These are phyloP conservation scores for Pachysandra terminalis DNA, from an alignment of 164 flowering plant species.

Conservation along the genomic window DNA sequence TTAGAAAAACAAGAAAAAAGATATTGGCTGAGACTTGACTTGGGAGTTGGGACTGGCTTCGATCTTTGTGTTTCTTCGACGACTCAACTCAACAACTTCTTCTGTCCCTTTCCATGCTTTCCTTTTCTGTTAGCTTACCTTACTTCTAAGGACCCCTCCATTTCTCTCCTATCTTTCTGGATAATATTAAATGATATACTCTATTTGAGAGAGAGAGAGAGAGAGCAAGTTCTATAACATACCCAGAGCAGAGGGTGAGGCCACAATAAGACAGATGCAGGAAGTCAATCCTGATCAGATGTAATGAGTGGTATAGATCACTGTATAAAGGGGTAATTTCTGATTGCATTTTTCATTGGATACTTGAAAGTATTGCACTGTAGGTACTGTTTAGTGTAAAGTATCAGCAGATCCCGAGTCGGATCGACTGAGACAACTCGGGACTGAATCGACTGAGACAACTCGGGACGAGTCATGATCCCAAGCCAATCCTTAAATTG, in stretches of 20 bases:
- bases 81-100: neutral
- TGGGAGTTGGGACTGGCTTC: neutral
- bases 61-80: neutral
- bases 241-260: too few relatives aligned
- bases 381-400: neutral
- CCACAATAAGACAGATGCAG: neutral
- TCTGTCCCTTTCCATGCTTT: neutral
- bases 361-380: neutral
- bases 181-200: neutral
- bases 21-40: neutral
- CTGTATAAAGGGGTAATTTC: neutral
- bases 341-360: neutral
- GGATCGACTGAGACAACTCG: too few relatives aligned
- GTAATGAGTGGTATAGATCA: neutral
- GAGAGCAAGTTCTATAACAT: too few relatives aligned
- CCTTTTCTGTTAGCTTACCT: neutral
- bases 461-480: too few relatives aligned
- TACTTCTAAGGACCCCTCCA: constrained; percentile 9
- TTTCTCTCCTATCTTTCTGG: neutral
- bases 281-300: neutral
- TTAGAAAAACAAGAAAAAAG: neutral
- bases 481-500: too few relatives aligned
- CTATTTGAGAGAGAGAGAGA: too few relatives aligned
- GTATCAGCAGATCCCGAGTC: too few relatives aligned
- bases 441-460: too few relatives aligned